These are phyloP conservation scores for Rasamsonia emersonii DNA, from an alignment of 2,329 filamentous ascomycete species.

Conservation along the genomic window DNA sequence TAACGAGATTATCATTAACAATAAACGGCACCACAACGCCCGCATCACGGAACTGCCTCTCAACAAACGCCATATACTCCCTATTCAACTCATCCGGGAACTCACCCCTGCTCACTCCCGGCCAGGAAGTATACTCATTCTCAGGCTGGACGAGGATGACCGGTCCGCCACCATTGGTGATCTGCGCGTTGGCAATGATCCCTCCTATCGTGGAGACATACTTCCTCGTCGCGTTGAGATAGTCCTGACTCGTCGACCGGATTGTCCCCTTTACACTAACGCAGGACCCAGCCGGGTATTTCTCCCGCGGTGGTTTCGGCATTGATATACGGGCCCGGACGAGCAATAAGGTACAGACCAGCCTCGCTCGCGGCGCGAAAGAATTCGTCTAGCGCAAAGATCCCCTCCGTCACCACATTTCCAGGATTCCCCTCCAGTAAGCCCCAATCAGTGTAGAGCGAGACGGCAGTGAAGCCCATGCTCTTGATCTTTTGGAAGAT, in stretches of 20 bases:
- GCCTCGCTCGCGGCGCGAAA: constrained; percentile 57
- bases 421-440: constrained; percentile 61
- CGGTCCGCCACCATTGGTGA: constrained; percentile 73
- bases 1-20: constrained; percentile 50
- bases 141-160: constrained; percentile 72
- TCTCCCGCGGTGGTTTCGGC: constrained; percentile 69
- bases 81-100: constrained; percentile 49
- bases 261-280: constrained; percentile 54
- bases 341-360: constrained; percentile 67
- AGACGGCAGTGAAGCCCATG: constrained; percentile 63
- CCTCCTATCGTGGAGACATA: constrained; percentile 55
- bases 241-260: constrained; percentile 54
- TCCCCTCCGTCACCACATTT: constrained; percentile 54
- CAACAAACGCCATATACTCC: constrained; percentile 61
- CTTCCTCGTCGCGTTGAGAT: constrained; percentile 58
- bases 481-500: constrained; percentile 70
- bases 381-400: constrained; percentile 61
- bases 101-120: constrained; percentile 45
- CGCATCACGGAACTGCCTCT: constrained; percentile 57
- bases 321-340: constrained; percentile 68
- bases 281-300: constrained; percentile 70
- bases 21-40: constrained; percentile 68
- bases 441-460: constrained; percentile 67
- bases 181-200: constrained; percentile 65
- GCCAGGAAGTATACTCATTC: constrained; percentile 62